Percentiles rank a stretch among this genome's conserved stretches.
These are phyloP conservation scores for Tillandsia leiboldiana DNA, from an alignment of 176 grass and related monocot species.

Conservation along the genomic window DNA sequence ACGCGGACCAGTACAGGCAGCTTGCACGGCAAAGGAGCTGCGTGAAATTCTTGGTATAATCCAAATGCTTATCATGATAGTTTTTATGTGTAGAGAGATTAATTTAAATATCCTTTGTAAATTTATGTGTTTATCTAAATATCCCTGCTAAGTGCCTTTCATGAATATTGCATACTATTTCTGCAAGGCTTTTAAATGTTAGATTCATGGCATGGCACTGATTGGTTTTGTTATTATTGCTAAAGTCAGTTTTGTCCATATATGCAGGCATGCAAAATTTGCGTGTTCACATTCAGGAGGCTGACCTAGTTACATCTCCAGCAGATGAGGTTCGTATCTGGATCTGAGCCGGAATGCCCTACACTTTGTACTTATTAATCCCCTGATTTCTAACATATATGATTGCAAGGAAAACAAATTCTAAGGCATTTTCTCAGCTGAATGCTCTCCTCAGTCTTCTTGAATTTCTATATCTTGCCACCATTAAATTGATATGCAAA, in stretches of 20 bases:
- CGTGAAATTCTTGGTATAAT: slow-evolving; percentile 75
- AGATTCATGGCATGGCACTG: neutral
- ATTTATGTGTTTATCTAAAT: neutral
- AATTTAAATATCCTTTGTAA: neutral
- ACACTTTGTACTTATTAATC: too few relatives aligned
- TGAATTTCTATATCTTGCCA: slow-evolving; percentile 2
- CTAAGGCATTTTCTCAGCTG: too few relatives aligned
- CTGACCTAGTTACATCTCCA: slow-evolving; percentile 40
- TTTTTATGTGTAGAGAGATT: neutral
- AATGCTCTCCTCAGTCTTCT: too few relatives aligned
- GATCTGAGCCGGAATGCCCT: too few relatives aligned
- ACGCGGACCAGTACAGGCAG: slow-evolving; percentile 74
- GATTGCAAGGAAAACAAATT: too few relatives aligned
- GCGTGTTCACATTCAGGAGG: slow-evolving; percentile 41
- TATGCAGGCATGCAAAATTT: slow-evolving; percentile 70
- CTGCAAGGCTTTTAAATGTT: neutral
- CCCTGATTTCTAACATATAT: too few relatives aligned
- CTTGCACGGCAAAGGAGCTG: slow-evolving; percentile 86
- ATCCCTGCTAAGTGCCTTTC: neutral
- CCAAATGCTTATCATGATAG: slow-evolving; percentile 7
- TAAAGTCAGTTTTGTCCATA: slow-evolving; percentile 7
- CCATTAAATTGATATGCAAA: too few relatives aligned
- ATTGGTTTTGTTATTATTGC: slow-evolving; percentile 4
- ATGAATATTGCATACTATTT: neutral
- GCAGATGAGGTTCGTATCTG: slow-evolving; percentile 52